A percentile compares a stretch with the other conserved stretches of the same genome.
Conservation (phyloP, 768 basidiomycete genomes). For the Boletus patriciae region DNA sequence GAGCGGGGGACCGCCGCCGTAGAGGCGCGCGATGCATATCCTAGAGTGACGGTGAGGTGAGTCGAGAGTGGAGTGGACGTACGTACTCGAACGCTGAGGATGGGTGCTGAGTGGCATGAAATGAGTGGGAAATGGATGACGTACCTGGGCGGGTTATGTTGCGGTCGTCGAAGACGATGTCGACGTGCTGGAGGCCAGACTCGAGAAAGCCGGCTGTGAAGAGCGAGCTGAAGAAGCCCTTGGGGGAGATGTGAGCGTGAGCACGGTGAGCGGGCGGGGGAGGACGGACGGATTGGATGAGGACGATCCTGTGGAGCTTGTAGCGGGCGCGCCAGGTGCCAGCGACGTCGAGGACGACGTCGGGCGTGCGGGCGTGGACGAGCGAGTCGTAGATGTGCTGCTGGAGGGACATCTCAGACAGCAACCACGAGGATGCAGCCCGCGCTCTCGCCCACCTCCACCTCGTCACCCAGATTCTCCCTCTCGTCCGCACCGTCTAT, state of each 20-base stretch:
- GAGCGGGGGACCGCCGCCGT: slow-evolving; percentile 80
- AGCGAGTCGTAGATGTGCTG: slow-evolving; percentile 77
- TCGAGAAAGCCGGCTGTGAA: slow-evolving; percentile 82
- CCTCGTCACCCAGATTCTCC: slow-evolving; percentile 67
- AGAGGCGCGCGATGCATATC: slow-evolving; percentile 82
- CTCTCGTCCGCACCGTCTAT: slow-evolving; percentile 53
- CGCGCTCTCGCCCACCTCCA: slow-evolving; percentile 48
- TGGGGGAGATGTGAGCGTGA: slow-evolving; percentile 10
- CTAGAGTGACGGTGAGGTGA: slow-evolving; percentile 40
- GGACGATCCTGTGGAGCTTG: slow-evolving; percentile 78
- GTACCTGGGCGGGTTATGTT: slow-evolving; percentile 87
- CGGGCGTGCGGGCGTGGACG: slow-evolving; percentile 68
- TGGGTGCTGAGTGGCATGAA: slow-evolving; percentile 6
- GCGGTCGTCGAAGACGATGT: slow-evolving; percentile 74
- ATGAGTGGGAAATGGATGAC: no score
- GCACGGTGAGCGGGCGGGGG: background rate
- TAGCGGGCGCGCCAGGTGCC: slow-evolving; percentile 75
- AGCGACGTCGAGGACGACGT: slow-evolving; percentile 69
- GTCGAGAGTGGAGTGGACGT: background rate
- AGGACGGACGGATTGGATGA: slow-evolving; percentile 77
- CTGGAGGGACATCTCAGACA: slow-evolving; percentile 48
- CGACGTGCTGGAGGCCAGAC: slow-evolving; percentile 57
- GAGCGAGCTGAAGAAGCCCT: slow-evolving; percentile 88
- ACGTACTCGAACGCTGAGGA: slow-evolving; percentile 84
- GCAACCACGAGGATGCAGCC: slow-evolving; percentile 36